Percentiles rank a stretch among this genome's conserved stretches.
These are phyloP conservation scores for Henckelia pumila DNA, from an alignment of 257 asterid genomes.

Conservation along the genomic window DNA sequence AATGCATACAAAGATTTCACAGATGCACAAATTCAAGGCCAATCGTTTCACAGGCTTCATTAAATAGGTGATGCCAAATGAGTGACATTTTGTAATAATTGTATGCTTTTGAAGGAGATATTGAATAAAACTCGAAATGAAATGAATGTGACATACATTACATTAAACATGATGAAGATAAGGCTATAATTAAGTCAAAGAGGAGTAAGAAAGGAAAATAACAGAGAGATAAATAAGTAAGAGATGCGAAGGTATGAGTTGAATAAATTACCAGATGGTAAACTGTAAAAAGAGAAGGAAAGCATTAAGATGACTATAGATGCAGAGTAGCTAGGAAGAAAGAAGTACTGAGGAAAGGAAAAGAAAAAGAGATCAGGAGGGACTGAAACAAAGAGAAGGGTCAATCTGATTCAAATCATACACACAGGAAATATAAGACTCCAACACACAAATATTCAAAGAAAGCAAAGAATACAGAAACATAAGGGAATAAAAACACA, in stretches of 20 bases:
- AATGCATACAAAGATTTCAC: background rate
- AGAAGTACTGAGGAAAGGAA: conserved; percentile 8
- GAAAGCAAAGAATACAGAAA: background rate
- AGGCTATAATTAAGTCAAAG: too few relatives aligned
- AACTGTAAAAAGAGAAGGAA: conserved; percentile 4
- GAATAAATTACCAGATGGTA: background rate
- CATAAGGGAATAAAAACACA: background rate
- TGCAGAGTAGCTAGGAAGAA: conserved; percentile 1
- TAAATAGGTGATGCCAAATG: background rate
- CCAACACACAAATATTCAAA: background rate
- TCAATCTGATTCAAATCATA: conserved; percentile 10
- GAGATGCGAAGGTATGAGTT: background rate
- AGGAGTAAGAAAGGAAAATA: background rate
- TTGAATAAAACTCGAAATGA: conserved; percentile 1
- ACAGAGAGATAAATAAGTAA: background rate
- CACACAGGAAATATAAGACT: background rate
- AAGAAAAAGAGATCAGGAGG: background rate
- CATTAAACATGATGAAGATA: background rate
- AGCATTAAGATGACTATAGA: background rate
- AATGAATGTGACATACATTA: conserved; percentile 4
- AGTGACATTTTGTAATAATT: background rate
- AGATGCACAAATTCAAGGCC: background rate
- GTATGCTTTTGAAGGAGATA: conserved; percentile 10
- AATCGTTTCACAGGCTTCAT: conserved; percentile 11
- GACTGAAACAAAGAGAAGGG: conserved; percentile 9